Evolutionary conservation across 768 basidiomycete genomes (phyloP), one percentile per base, ranked within the genome.

Genomic region (Suillus luteus): DNA sequence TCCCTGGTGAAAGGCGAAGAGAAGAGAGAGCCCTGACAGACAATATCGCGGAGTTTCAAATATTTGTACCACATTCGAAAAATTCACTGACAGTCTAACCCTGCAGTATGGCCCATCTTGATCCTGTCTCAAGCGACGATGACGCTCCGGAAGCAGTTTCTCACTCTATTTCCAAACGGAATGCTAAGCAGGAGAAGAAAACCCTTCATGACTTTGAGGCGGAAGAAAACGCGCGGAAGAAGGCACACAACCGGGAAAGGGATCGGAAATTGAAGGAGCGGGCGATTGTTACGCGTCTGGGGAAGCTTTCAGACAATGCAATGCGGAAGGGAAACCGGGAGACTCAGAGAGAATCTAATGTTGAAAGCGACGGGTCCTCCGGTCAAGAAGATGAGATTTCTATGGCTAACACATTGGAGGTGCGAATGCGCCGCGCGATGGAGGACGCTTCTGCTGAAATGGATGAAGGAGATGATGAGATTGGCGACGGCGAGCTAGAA

Each of bases 251-350:
- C 68, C 73, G 82, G 60, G 80, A 81, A 62, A 70, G 75, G 65
- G 87, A 88, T 68, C 70, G 73, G 55, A 79, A 74, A 43, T 63
- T 85, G 69, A 87, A 87, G 73, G 83, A 80, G 63, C 73, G 82
- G 38, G 80, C 83, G 10, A 77, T 65, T 51, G 69, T 62, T 10
- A 73, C 64, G 10, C 69, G 44, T 48, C 64, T 55, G 24, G 61
- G 59, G 31, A 69, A 66, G 61, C 54, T 19, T 24, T 70, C 72
- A 62, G 60, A 61, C n/a, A 64, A 67, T 51, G 59, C 57, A 59
- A 33, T 4, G 22, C 22, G 15, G 62, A 59, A n/a, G 67, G 49
- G 31, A 70, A 64, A 5, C 65, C 68, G 24, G 60, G 65, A 31
- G 58, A 67, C 71, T 63, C 64, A 71, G 68, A 66, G 64, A 37